Evolutionary conservation across 2,329 filamentous ascomycete species (phyloP), one percentile per base, ranked within the genome.

Genomic region (Penicillium thymicola): DNA sequence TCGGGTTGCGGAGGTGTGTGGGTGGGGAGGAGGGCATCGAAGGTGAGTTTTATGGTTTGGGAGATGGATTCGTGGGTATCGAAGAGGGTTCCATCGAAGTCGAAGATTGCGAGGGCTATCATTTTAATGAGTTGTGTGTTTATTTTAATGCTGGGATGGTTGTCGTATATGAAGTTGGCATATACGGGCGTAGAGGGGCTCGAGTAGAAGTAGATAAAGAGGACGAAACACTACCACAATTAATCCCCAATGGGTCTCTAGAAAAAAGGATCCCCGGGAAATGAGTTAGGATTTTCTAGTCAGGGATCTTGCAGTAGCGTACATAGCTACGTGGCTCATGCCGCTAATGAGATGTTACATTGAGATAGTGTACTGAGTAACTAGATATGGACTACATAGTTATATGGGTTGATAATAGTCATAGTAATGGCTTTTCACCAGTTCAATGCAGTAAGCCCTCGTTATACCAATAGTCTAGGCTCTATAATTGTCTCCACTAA

Each of bases 61-160:
- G 59, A 52, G 13, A 61, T 63, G 11, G 60, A 57, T 30, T 57
- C 44, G 34, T 63, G 60, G 14, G 60, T 63, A 42, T 63, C 60
- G 32, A 63, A 63, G 32, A 63, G 56, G 2, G 60, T 61, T 9
- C 60, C 60, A n/a, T 63, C 59, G 28, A 63, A 63, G 34, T 61
- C 60, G 25, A 63, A 61, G 46, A 63, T 59, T 6, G 50, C 46
- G 25, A 62, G 54, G 23, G 51, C 18, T 34, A 54, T 55, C 58
- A 60, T 60, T 4, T 25, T 54, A 38, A 41, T 5, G 27, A 27
- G 30, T 11, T 11, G 11, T 18, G 25, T 10, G 16, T 16, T 9
- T 30, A 7, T 14, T 30, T 44, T 9, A 30, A 14, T 30, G 27
- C 11, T n/a, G 10, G 16, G 16, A 1, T 11, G n/a, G 11, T 30